These are phyloP conservation scores for Spirogloea muscicola DNA, from an alignment of 139 green algal genomes.

Conservation along the genomic window DNA sequence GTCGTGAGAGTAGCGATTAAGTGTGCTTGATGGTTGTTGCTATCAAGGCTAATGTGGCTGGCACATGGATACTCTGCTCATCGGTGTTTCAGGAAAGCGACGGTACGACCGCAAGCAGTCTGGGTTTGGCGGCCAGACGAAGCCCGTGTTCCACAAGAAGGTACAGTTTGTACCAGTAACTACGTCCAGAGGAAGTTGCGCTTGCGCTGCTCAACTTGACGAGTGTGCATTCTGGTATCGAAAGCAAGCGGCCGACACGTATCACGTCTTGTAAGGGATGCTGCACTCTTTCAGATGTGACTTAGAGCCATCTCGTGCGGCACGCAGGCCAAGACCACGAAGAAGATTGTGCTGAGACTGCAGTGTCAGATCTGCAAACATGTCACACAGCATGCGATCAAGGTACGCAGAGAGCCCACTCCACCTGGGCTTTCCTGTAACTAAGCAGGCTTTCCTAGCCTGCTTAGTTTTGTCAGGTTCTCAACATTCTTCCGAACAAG, in stretches of 20 bases:
- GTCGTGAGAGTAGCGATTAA: too few relatives aligned
- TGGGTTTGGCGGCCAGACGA: constrained; percentile 97
- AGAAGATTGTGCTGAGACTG: constrained; percentile 99
- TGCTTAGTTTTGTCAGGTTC: not conserved
- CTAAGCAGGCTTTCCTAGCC: too few relatives aligned
- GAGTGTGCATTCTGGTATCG: too few relatives aligned
- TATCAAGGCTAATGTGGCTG: too few relatives aligned
- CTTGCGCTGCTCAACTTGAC: too few relatives aligned
- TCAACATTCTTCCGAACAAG: not conserved
- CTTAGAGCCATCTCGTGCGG: not conserved
- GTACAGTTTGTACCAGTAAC: too few relatives aligned
- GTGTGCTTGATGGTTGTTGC: too few relatives aligned
- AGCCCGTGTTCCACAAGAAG: constrained; percentile 99
- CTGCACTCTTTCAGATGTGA: too few relatives aligned
- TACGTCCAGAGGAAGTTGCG: too few relatives aligned
- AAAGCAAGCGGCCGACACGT: too few relatives aligned
- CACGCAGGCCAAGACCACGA: constrained; percentile 96
- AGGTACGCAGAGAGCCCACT: constrained; percentile 59
- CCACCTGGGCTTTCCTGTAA: not conserved
- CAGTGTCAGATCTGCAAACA: constrained; percentile 93
- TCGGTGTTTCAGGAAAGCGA: constrained; percentile 87
- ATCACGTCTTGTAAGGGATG: too few relatives aligned
- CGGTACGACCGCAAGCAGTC: constrained; percentile 99
- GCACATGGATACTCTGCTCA: too few relatives aligned
- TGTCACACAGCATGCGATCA: constrained; percentile 89